phyloP scores from a whole-genome alignment of 192 early-diverging fungal genomes.

The Rhizoclosmatium sp. region DNA sequence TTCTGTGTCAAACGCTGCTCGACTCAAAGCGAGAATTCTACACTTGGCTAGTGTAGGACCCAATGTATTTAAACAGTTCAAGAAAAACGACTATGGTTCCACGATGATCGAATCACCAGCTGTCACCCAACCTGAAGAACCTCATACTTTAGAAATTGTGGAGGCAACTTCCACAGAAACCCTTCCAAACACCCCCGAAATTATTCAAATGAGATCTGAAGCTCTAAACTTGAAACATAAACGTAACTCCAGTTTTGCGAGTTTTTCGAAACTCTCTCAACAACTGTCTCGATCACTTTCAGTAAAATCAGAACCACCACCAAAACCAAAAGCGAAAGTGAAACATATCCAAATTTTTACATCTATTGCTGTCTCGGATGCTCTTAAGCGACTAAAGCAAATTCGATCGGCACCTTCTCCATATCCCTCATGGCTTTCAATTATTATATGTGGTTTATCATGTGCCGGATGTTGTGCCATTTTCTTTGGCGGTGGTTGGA shows the following conservation, averaged over 20 bases:
- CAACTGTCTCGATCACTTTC: too few relatives aligned
- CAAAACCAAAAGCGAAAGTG: neutral
- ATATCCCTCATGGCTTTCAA: conserved; percentile 43
- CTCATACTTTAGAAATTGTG: too few relatives aligned
- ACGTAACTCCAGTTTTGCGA: too few relatives aligned
- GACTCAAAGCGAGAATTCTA: conserved; percentile 35
- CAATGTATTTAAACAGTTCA: neutral
- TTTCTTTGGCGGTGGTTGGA: conserved; percentile 47
- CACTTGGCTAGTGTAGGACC: conserved; percentile 36
- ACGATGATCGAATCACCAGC: too few relatives aligned
- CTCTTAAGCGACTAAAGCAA: conserved; percentile 39
- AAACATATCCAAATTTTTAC: conserved; percentile 33
- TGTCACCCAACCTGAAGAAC: too few relatives aligned
- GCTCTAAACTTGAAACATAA: too few relatives aligned
- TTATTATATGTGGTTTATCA: conserved; percentile 32
- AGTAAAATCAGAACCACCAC: neutral
- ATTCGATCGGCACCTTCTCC: conserved; percentile 38
- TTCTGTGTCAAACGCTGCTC: neutral
- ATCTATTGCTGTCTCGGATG: conserved; percentile 46
- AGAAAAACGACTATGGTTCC: neutral
- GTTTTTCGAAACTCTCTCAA: too few relatives aligned
- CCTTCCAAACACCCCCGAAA: too few relatives aligned
- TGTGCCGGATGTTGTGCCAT: conserved; percentile 36
- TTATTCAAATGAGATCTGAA: too few relatives aligned
- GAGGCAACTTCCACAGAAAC: too few relatives aligned